Evolutionary conservation across 768 basidiomycete species (phyloP).

Genomic region (Phylloporus sp.): DNA sequence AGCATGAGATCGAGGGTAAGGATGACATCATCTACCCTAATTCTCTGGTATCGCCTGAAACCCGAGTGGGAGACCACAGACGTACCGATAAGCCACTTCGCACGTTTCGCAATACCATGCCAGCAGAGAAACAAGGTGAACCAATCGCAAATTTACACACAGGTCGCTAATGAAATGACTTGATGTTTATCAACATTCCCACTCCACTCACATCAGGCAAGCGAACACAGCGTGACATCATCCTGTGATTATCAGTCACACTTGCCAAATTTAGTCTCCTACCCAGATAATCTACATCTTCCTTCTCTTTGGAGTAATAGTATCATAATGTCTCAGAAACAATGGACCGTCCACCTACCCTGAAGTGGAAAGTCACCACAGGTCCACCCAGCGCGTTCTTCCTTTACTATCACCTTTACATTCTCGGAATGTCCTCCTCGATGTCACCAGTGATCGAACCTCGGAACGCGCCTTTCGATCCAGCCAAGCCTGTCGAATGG

Average conservation of each 20-base stretch:
- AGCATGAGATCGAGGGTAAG: not conserved
- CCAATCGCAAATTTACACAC: not conserved
- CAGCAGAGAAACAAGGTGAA: not conserved
- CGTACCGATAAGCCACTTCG: not conserved
- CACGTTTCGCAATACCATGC: not conserved
- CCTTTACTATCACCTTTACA: not conserved
- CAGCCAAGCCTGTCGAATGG: conserved; percentile 22
- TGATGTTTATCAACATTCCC: conserved; percentile 1
- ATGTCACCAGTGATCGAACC: not conserved
- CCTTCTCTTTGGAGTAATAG: too few species aligned
- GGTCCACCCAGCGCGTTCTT: not conserved
- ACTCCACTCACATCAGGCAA: conserved; percentile 1
- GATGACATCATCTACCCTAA: conserved; percentile 23
- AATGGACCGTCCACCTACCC: not conserved
- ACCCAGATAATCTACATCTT: too few species aligned
- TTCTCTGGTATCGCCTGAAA: not conserved
- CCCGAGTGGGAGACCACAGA: not conserved
- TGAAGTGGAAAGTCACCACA: not conserved
- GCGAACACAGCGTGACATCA: not conserved
- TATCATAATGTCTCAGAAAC: too few species aligned
- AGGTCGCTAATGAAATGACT: not conserved
- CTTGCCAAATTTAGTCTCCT: too few species aligned
- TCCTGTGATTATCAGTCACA: too few species aligned
- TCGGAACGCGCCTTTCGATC: not conserved
- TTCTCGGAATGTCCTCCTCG: not conserved